phyloP scores from a whole-genome alignment of 345 rosid species.

The Moringa oleifera region DNA sequence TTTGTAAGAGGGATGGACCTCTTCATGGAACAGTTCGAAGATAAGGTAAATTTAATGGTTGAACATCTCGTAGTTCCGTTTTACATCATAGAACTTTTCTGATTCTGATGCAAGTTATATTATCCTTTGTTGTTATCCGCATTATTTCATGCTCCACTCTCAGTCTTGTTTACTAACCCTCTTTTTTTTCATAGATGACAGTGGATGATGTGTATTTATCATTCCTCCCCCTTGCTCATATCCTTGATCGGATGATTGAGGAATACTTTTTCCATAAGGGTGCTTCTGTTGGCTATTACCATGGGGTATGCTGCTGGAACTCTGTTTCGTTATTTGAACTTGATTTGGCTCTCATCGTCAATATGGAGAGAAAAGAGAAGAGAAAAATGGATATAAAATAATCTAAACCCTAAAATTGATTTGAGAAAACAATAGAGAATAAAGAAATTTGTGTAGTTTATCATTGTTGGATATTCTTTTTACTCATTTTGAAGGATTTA shows the following conservation, averaged over 20 bases:
- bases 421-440: no score
- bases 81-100: not conserved
- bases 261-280: slow-evolving; percentile 85
- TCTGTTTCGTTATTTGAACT: not conserved
- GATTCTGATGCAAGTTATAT: slow-evolving; percentile 3
- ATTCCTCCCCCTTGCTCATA: slow-evolving; percentile 91
- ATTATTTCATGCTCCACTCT: not conserved
- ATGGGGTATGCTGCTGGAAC: slow-evolving; percentile 55
- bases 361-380: not conserved
- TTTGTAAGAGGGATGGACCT: slow-evolving; percentile 69
- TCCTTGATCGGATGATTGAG: slow-evolving; percentile 80
- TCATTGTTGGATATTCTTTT: no score
- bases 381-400: not conserved
- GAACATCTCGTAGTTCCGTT: not conserved
- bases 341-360: not conserved
- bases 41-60: slow-evolving; percentile 49
- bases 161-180: slow-evolving; percentile 5
- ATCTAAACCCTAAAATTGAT: no score
- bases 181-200: slow-evolving; percentile 55
- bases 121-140: not conserved
- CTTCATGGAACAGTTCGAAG: slow-evolving; percentile 80
- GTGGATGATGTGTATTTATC: slow-evolving; percentile 82
- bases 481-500: slow-evolving; percentile 47
- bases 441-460: no score
- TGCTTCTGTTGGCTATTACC: slow-evolving; percentile 93